phyloP scores from a whole-genome alignment of 2,329 filamentous ascomycete species.

The Colletotrichum abscissum region DNA sequence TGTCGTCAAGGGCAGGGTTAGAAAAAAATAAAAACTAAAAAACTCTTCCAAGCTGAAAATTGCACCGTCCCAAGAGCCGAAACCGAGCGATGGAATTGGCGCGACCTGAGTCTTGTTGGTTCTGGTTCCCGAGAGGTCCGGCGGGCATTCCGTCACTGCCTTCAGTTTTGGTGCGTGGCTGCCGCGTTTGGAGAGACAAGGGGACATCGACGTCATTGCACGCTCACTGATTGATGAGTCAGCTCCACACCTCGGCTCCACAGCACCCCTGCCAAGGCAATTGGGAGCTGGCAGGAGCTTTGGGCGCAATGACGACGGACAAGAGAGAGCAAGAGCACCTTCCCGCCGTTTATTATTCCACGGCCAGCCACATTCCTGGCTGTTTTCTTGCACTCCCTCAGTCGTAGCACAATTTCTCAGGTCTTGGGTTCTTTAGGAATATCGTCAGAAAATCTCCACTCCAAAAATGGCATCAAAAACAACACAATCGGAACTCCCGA shows the following conservation, averaged over 20 bases:
- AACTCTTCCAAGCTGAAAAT: background rate
- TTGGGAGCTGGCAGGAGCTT: background rate
- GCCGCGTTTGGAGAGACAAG: background rate
- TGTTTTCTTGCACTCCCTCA: background rate
- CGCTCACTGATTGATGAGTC: conserved; percentile 14
- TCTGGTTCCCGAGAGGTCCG: conserved; percentile 16
- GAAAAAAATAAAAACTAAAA: too few relatives aligned
- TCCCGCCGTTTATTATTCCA: background rate
- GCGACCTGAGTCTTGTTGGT: background rate
- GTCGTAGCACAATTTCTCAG: background rate
- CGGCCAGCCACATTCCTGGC: conserved; percentile 2
- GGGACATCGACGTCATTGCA: conserved; percentile 27
- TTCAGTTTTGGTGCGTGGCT: too few relatives aligned
- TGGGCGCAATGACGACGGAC: conserved; percentile 11
- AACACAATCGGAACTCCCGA: conserved; percentile 46
- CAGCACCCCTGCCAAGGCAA: conserved; percentile 25
- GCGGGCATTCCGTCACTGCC: conserved; percentile 21
- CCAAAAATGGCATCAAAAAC: conserved; percentile 37
- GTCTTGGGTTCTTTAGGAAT: too few relatives aligned
- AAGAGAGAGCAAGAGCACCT: background rate
- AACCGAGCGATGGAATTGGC: background rate
- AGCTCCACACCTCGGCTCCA: conserved; percentile 5
- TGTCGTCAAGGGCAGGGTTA: conserved; percentile 1
- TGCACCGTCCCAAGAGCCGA: background rate
- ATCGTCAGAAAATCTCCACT: background rate